Percentiles rank a stretch among this genome's conserved stretches.
Conservation (phyloP, 768 basidiomycete species). For the Leccinum rimulosum region DNA sequence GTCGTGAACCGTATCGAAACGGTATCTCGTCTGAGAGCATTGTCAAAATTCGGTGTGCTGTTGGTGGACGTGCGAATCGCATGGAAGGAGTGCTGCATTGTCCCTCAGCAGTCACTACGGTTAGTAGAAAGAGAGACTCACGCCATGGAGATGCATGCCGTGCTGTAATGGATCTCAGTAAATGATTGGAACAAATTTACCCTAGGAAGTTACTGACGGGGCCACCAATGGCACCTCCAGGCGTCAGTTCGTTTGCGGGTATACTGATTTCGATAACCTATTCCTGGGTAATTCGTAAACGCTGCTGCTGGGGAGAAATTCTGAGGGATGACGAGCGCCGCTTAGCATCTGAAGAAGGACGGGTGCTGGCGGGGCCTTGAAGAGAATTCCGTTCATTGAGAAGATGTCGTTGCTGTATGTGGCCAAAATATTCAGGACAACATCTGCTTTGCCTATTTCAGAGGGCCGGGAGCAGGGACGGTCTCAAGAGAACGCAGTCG, state of each 20-base stretch:
- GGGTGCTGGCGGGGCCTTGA: slow-evolving; percentile 42
- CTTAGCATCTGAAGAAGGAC: slow-evolving; percentile 59
- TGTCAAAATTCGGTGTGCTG: slow-evolving; percentile 33
- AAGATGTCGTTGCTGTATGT: slow-evolving; percentile 12
- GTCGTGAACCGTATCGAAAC: slow-evolving; percentile 50
- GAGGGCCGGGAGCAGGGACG: slow-evolving; percentile 31
- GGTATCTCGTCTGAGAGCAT: slow-evolving; percentile 36
- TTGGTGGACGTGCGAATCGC: slow-evolving; percentile 37
- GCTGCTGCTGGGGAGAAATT: slow-evolving; percentile 49
- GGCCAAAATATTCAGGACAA: slow-evolving; percentile 24
- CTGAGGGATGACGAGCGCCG: slow-evolving; percentile 44
- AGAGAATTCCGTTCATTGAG: slow-evolving; percentile 35
- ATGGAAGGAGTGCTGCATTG: slow-evolving; percentile 35
- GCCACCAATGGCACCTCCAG: slow-evolving; percentile 36
- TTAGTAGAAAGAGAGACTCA: slow-evolving; percentile 18
- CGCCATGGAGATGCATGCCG: slow-evolving; percentile 42
- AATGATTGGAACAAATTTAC: background rate
- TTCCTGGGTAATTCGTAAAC: slow-evolving; percentile 48
- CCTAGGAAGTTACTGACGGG: slow-evolving; percentile 23
- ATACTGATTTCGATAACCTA: slow-evolving; percentile 47
- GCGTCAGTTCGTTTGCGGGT: slow-evolving; percentile 36
- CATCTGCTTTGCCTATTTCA: slow-evolving; percentile 34
- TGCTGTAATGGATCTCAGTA: slow-evolving; percentile 21
- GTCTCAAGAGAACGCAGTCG: slow-evolving; percentile 32
- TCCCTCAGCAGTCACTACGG: background rate